Percentiles rank a stretch among this genome's conserved stretches.
Conservation (phyloP, 106 monocot species). For the Vanilla planifolia region DNA sequence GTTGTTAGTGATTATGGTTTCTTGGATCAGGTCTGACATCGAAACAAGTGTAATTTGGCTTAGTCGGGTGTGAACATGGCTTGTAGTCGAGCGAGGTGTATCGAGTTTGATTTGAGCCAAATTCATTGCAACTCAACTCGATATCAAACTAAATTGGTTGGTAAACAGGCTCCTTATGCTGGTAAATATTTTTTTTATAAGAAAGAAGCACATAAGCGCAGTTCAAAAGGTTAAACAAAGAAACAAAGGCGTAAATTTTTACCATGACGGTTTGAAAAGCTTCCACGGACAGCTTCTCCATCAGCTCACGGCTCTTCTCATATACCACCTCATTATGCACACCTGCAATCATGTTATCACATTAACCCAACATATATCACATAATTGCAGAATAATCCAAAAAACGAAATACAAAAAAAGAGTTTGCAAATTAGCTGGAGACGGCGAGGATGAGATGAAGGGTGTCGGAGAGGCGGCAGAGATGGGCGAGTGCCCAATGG, state of each 20-base stretch:
- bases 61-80: no score
- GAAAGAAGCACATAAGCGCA: no score
- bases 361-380: not conserved
- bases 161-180: no score
- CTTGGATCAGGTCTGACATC: no score
- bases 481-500: constrained; percentile 74
- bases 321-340: constrained; percentile 66
- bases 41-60: no score
- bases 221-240: no score
- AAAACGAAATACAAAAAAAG: not conserved
- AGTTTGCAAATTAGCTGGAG: constrained; percentile 24
- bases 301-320: constrained; percentile 37
- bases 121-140: no score
- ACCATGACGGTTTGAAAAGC: constrained; percentile 54
- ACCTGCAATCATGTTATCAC: constrained; percentile 17
- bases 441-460: constrained; percentile 81
- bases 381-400: not conserved
- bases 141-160: no score
- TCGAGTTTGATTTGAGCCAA: no score
- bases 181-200: no score
- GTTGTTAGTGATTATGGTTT: no score
- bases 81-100: no score
- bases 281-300: constrained; percentile 65
- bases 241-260: not conserved
- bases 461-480: constrained; percentile 89